Evolutionary conservation across 805 yeast species (phyloP), one percentile per base, ranked within the genome.

Genomic region (Barnettozyma pratensis): DNA sequence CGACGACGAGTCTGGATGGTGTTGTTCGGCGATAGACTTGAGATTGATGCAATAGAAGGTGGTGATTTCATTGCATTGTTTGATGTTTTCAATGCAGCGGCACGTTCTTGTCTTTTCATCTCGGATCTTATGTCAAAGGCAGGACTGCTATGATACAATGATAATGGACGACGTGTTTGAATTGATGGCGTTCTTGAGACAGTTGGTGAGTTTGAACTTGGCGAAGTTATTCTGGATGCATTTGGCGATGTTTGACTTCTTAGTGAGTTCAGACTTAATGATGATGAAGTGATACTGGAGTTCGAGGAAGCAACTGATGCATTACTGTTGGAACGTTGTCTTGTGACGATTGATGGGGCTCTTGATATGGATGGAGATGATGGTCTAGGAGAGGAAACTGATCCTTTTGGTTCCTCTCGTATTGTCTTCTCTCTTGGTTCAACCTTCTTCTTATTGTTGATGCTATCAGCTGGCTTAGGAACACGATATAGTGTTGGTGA

Each of bases 111-210:
- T 48, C 63, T 52, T 44, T 58, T 52, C 45, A 59, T 7, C 30
- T 61, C 57, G 5, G 61, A 49, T 52, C 64, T 51, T 35, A 61
- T 59, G 45, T 61, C 64, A 50, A 61, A 61, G 1, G 64, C 63
- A 2, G 61, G 57, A 39, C 53, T 55, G 44, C 54, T 51, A 37
- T 37, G 47, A 43, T 43, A 42, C 8, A 36, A 7, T 32, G 31
- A 46, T 12, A 42, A 41, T 40, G 26, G 54, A 38, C 44, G 48
- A 28, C 47, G 39, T 4, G 32, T 28, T 19, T 45, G 47, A 14
- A 47, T 30, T 27, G 50, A 44, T 11, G 47, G 29, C 5, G 45
- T 29, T 32, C 47, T 39, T 30, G 44, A 27, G 12, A 45, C 6
- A n/a, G 19, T 34, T 25, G 37, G 47, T 35, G 61, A 56, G 32